Percentiles rank a stretch among this genome's conserved stretches.
phyloP scores from a whole-genome alignment of 164 flowering plant genomes.

The Brasenia schreberi region DNA sequence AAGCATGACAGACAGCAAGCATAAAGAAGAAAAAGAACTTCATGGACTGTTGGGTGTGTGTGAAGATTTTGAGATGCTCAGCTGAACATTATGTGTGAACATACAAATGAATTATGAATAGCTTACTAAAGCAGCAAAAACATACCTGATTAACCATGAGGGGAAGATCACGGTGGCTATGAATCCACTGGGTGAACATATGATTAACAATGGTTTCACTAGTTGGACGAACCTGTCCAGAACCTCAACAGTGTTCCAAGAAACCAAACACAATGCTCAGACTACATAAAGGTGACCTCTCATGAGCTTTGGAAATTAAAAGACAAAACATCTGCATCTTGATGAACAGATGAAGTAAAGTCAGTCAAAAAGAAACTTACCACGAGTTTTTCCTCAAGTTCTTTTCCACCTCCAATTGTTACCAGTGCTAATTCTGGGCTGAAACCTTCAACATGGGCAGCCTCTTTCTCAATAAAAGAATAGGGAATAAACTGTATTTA shows the following conservation, averaged over 20 bases:
- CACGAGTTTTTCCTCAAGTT: constrained; percentile 98
- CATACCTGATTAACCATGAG: constrained; percentile 89
- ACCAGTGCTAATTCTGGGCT: constrained; percentile 96
- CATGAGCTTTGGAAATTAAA: too few species aligned
- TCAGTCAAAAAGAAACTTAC: constrained; percentile 23
- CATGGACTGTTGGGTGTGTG: too few species aligned
- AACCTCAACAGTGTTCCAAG: constrained; percentile 48
- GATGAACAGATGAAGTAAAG: neutral
- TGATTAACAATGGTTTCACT: constrained; percentile 99
- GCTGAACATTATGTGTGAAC: neutral
- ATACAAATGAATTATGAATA: neutral
- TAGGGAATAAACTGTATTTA: constrained; percentile 85
- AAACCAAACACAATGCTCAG: constrained; percentile 54
- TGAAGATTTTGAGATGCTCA: too few species aligned
- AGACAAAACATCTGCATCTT: neutral
- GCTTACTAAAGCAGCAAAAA: constrained; percentile 1
- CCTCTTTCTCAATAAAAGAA: constrained; percentile 98
- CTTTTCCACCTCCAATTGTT: constrained; percentile 98
- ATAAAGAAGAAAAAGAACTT: too few species aligned
- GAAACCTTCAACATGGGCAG: constrained; percentile 96
- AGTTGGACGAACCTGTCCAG: constrained; percentile 96
- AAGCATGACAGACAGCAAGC: too few species aligned
- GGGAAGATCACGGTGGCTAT: constrained; percentile 96
- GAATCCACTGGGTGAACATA: constrained; percentile 99
- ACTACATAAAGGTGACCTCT: constrained; percentile 2